Conservation (phyloP, 2,329 filamentous ascomycete genomes). For the Penicillium sp. region DNA sequence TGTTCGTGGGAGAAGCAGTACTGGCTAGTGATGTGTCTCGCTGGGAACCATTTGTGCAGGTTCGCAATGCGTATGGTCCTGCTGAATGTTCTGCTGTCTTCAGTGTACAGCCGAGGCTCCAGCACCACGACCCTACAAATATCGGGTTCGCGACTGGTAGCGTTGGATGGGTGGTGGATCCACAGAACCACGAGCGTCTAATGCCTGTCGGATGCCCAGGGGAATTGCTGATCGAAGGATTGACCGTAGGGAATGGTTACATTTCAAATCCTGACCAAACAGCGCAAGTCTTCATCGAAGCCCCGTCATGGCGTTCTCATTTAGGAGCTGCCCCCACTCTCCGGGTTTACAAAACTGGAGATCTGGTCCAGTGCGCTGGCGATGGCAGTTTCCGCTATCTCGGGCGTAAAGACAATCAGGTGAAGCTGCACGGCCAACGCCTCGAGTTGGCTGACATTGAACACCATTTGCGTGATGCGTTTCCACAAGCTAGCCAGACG, state of each 20-base stretch:
- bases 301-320: background rate
- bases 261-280: background rate
- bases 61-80: slow-evolving; percentile 36
- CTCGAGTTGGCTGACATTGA: background rate
- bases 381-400: background rate
- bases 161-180: background rate
- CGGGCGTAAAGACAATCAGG: background rate
- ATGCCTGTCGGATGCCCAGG: background rate
- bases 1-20: slow-evolving; percentile 20
- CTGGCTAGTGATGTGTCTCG: slow-evolving; percentile 21
- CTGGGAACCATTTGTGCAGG: slow-evolving; percentile 30
- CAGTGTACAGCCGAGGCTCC: slow-evolving; percentile 21
- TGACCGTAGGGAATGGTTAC: background rate
- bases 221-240: slow-evolving; percentile 3
- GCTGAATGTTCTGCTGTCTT: slow-evolving; percentile 31
- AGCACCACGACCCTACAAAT: background rate
- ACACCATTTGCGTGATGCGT: background rate
- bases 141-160: no score
- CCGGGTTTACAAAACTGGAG: background rate
- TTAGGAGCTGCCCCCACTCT: background rate
- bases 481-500: background rate
- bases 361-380: background rate
- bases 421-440: background rate
- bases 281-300: background rate
- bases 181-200: no score